Conservation (phyloP, 2,329 filamentous ascomycete species). For the Macrophomina phaseolina region DNA sequence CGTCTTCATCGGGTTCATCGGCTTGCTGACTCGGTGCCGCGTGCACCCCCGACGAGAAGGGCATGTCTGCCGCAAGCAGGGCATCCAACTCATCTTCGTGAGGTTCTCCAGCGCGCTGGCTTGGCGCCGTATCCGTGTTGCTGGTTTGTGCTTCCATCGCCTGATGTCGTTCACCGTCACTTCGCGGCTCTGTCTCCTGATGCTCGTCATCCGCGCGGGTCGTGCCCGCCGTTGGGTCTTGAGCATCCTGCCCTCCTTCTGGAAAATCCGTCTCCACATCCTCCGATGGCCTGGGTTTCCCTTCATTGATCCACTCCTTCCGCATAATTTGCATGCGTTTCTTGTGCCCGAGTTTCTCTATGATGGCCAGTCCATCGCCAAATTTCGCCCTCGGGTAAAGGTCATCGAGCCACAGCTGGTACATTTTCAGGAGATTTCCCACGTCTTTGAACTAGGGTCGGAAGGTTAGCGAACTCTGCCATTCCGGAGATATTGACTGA, state of each 20-base stretch:
- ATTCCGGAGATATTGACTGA: slow-evolving; percentile 42
- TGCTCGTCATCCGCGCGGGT: slow-evolving; percentile 16
- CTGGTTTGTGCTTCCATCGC: slow-evolving; percentile 16
- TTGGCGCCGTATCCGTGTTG: slow-evolving; percentile 20
- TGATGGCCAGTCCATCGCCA: slow-evolving; percentile 83
- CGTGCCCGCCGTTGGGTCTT: slow-evolving; percentile 30
- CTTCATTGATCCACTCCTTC: slow-evolving; percentile 82
- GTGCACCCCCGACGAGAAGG: background rate
- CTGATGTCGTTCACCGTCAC: slow-evolving; percentile 30
- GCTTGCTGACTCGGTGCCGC: slow-evolving; percentile 18
- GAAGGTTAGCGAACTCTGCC: slow-evolving; percentile 21
- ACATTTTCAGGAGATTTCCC: slow-evolving; percentile 80
- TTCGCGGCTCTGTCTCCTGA: slow-evolving; percentile 15
- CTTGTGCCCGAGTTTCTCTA: slow-evolving; percentile 91
- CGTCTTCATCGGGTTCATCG: slow-evolving; percentile 54
- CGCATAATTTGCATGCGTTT: slow-evolving; percentile 76
- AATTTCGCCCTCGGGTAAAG: slow-evolving; percentile 95
- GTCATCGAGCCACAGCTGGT: slow-evolving; percentile 96
- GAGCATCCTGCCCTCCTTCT: slow-evolving; percentile 21
- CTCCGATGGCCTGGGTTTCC: slow-evolving; percentile 56
- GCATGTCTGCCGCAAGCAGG: slow-evolving; percentile 56
- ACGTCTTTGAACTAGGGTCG: slow-evolving; percentile 77
- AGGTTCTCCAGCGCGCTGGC: slow-evolving; percentile 38
- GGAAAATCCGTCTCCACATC: slow-evolving; percentile 6
- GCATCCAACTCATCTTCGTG: slow-evolving; percentile 61